These are phyloP conservation scores for Ceratorhiza oryzae-sativae DNA, from an alignment of 1,284 basidiomycete species.

Conservation along the genomic window DNA sequence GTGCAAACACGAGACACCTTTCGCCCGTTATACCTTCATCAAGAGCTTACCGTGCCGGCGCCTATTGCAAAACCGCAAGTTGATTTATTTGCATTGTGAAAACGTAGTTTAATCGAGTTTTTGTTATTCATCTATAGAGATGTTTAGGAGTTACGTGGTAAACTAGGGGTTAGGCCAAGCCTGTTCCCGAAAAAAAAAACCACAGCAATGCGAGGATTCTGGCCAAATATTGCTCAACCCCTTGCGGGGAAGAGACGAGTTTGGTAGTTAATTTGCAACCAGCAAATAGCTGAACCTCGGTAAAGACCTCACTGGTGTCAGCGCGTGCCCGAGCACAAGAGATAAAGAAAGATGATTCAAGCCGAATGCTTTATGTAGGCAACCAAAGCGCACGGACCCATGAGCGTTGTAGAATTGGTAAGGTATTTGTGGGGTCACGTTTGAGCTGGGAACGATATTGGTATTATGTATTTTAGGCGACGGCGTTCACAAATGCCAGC, in stretches of 20 bases:
- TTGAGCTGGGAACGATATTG: not conserved
- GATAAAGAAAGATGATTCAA: conserved; percentile 53
- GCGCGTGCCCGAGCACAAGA: conserved; percentile 93
- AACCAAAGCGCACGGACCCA: conserved; percentile 34
- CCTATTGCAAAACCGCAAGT: too few species aligned
- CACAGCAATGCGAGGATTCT: not conserved
- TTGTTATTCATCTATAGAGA: too few species aligned
- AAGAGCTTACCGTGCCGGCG: too few species aligned
- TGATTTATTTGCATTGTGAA: too few species aligned
- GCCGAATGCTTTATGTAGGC: conserved; percentile 9
- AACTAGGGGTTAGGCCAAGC: conserved; percentile 36
- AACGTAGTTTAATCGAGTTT: too few species aligned
- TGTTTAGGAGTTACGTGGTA: too few species aligned
- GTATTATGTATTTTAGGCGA: not conserved
- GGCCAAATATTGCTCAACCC: conserved; percentile 81
- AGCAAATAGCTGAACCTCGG: conserved; percentile 92
- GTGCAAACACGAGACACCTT: too few species aligned
- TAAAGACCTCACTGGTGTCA: conserved; percentile 90
- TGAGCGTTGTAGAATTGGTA: conserved; percentile 2
- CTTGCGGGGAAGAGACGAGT: conserved; percentile 75
- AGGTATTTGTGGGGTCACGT: conserved; percentile 1
- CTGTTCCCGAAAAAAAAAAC: not conserved
- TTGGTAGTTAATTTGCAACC: conserved; percentile 93
- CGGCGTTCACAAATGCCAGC: not conserved
- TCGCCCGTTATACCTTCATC: too few species aligned